Base-by-base conservation (phyloP, 1,139 yeast species). In the Spencermartinsiella ligniputridi region DNA sequence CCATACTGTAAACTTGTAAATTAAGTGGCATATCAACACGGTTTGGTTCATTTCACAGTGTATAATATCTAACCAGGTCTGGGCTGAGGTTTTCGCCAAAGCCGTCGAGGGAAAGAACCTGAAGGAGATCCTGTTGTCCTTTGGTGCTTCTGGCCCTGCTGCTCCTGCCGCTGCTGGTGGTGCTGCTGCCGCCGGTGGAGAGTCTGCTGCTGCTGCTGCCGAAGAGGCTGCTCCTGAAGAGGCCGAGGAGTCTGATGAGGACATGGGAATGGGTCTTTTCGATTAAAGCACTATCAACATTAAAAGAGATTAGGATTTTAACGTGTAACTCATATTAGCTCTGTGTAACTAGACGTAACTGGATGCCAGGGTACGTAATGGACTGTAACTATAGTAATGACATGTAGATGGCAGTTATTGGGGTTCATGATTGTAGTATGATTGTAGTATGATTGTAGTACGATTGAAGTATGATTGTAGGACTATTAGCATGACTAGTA, bases 41-140 rank as follows among this genome's bases (percentile, higher is more conserved):
- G n/a, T n/a, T n/a, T n/a, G n/a, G n/a, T n/a, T n/a, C 72, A 95
- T 65, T 70, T 95, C 65, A 95, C 86, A 72, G 86, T 86, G 81
- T 78, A 88, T 70, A 69, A 76, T 68, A 32, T 22, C 21, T 13
- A 62, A 41, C 5, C 37, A 50, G 80, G 79, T 87, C 77, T 90
- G 97, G 97, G 86, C 96, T 68, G 88, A 86, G 67, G 81, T 86
- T 67, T 92, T 78, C 79, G 94, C 97, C 69, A 85, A 87, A 79
- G 97, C 97, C 69, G 83, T 92, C 68, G 95, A 85, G 74, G 97
- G 97, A 71, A 86, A 87, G 79, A 81, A 90, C 82, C 77, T 92
- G 71, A 90, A 90, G 82, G 92, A 86, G 68, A 76, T 88, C 70
- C 79, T 87, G 69, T 79, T 81, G 74, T 83, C 87, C 69, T 78